These are phyloP conservation scores for Aureobasidium sp. DNA, from an alignment of 2,329 filamentous ascomycete species.

Conservation along the genomic window DNA sequence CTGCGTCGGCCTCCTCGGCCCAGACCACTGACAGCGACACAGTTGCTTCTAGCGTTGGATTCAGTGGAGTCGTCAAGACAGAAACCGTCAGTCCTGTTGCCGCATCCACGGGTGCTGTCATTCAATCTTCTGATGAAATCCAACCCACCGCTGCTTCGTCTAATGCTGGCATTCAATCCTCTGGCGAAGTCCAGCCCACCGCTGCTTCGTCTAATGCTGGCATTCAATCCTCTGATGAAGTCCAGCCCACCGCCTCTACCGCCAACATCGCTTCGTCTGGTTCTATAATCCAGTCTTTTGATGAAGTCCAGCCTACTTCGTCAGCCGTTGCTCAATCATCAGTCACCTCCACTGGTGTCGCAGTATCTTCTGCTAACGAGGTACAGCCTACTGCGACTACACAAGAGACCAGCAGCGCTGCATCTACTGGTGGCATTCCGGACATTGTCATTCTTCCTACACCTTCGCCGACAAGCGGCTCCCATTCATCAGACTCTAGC, in stretches of 20 bases:
- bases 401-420: background rate
- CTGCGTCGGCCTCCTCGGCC: background rate
- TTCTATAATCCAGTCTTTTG: background rate
- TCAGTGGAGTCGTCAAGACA: background rate
- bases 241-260: background rate
- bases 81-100: background rate
- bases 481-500: slow-evolving; percentile 3
- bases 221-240: background rate
- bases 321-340: background rate
- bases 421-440: slow-evolving; percentile 17
- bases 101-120: slow-evolving; percentile 1
- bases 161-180: background rate
- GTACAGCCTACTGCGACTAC: background rate
- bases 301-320: slow-evolving; percentile 1
- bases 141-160: background rate
- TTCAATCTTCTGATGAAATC: background rate
- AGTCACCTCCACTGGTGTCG: slow-evolving; percentile 1
- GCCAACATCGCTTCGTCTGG: background rate
- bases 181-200: background rate
- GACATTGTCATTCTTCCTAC: slow-evolving; percentile 20
- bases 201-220: background rate
- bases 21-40: background rate
- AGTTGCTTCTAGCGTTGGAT: background rate
- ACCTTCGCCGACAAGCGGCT: slow-evolving; percentile 1
- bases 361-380: background rate